Percentiles rank a stretch among this genome's conserved stretches.
Conservation (phyloP, 805 yeast species). For the Schwanniomyces yamadae region DNA sequence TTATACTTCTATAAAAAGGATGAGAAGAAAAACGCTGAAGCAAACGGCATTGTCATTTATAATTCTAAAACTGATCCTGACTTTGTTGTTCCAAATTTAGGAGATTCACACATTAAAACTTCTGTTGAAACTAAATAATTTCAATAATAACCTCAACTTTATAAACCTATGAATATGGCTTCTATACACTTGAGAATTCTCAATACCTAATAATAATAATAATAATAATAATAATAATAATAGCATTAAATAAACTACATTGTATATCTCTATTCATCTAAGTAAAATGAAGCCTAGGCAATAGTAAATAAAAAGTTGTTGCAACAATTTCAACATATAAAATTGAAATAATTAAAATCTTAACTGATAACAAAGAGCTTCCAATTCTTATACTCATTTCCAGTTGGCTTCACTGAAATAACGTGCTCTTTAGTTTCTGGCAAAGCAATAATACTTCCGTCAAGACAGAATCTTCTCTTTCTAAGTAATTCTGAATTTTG, state of each 20-base stretch:
- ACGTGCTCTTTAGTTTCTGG: constrained; percentile 20
- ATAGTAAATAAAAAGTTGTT: not conserved
- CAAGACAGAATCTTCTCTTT: constrained; percentile 61
- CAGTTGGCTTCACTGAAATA: constrained; percentile 15
- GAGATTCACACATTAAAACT: too few species aligned
- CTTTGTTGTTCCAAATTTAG: constrained; percentile 3
- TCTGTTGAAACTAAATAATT: too few species aligned
- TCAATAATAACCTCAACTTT: not conserved
- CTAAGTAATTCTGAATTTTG: constrained; percentile 11
- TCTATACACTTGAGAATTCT: not conserved
- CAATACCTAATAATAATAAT: not conserved
- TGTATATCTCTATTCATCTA: too few species aligned
- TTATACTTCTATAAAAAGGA: constrained; percentile 39
- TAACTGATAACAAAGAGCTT: constrained; percentile 11
- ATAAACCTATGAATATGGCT: not conserved
- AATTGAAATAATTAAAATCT: not conserved
- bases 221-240: constrained; percentile 2
- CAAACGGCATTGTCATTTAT: constrained; percentile 29
- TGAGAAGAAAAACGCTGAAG: constrained; percentile 25
- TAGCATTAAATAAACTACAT: not conserved
- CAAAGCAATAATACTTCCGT: constrained; percentile 51
- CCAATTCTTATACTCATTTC: constrained; percentile 24
- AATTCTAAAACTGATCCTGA: constrained; percentile 11
- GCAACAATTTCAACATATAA: not conserved
- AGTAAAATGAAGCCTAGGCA: too few species aligned